These are phyloP conservation scores for Fusarium torreyae DNA, from an alignment of 2,329 filamentous ascomycete species.

Conservation along the genomic window DNA sequence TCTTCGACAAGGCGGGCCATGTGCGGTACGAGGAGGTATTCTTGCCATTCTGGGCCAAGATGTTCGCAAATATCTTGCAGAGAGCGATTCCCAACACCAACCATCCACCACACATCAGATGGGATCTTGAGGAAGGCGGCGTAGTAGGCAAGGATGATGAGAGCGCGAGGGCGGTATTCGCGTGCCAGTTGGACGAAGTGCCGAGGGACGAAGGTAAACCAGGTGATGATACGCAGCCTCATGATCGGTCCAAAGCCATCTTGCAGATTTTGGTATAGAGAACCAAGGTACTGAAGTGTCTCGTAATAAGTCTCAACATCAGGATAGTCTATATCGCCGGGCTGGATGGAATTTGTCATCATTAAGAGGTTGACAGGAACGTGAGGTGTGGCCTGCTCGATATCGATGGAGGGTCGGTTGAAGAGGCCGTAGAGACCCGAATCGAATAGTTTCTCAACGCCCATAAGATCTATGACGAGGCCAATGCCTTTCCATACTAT, in stretches of 20 bases:
- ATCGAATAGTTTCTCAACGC: constrained; percentile 49
- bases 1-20: constrained; percentile 55
- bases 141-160: constrained; percentile 69
- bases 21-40: constrained; percentile 60
- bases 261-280: constrained; percentile 65
- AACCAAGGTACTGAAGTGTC: constrained; percentile 65
- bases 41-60: constrained; percentile 59
- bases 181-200: constrained; percentile 62
- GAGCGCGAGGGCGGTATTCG: constrained; percentile 60
- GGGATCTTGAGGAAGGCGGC: constrained; percentile 65
- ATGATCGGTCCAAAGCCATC: constrained; percentile 62
- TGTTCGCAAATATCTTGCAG: constrained; percentile 60
- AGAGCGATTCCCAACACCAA: constrained; percentile 62
- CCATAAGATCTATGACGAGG: constrained; percentile 60
- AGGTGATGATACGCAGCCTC: constrained; percentile 66
- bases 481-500: constrained; percentile 68
- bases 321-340: constrained; percentile 59
- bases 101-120: constrained; percentile 65
- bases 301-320: constrained; percentile 61
- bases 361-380: constrained; percentile 65
- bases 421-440: constrained; percentile 65
- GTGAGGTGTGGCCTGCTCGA: constrained; percentile 57
- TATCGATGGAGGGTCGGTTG: constrained; percentile 64
- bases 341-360: constrained; percentile 63
- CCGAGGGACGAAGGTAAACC: constrained; percentile 66